These are phyloP conservation scores for Sporothrix curviconia DNA, from an alignment of 2,329 filamentous ascomycete species.

Conservation along the genomic window DNA sequence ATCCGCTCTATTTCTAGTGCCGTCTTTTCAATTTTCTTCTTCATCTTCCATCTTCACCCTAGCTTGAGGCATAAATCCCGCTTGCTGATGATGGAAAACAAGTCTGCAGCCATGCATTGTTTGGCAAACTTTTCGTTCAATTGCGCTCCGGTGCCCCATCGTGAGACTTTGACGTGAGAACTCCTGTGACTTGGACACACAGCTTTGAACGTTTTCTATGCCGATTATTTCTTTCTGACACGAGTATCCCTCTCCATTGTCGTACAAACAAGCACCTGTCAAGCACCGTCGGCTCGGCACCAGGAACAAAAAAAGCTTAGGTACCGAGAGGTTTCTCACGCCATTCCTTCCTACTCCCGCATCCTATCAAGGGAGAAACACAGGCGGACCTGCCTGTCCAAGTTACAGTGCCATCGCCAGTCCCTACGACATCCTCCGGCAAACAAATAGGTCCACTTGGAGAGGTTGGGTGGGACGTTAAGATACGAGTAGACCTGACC, in stretches of 20 bases:
- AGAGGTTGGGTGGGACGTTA: no score
- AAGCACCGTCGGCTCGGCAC: neutral
- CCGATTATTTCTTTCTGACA: neutral
- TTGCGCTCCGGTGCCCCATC: neutral
- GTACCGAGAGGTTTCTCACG: neutral
- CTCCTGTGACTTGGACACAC: no score
- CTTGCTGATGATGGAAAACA: neutral
- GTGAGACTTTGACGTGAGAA: no score
- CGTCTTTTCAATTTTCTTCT: neutral
- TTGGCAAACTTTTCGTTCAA: neutral
- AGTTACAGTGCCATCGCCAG: neutral
- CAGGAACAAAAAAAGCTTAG: neutral
- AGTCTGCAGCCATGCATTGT: no score
- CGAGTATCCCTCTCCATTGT: neutral
- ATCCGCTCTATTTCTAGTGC: constrained; percentile 4
- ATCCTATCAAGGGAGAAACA: neutral
- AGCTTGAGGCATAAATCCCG: constrained; percentile 1
- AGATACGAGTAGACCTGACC: no score
- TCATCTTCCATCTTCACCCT: neutral
- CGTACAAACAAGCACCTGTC: neutral
- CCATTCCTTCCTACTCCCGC: neutral
- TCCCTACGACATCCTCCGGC: neutral
- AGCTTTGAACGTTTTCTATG: no score
- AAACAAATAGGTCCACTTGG: no score
- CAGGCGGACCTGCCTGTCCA: neutral